A percentile compares a stretch with the other conserved stretches of the same genome.
phyloP scores from a whole-genome alignment of 2,329 filamentous ascomycete genomes.

The Hortaea werneckii region DNA sequence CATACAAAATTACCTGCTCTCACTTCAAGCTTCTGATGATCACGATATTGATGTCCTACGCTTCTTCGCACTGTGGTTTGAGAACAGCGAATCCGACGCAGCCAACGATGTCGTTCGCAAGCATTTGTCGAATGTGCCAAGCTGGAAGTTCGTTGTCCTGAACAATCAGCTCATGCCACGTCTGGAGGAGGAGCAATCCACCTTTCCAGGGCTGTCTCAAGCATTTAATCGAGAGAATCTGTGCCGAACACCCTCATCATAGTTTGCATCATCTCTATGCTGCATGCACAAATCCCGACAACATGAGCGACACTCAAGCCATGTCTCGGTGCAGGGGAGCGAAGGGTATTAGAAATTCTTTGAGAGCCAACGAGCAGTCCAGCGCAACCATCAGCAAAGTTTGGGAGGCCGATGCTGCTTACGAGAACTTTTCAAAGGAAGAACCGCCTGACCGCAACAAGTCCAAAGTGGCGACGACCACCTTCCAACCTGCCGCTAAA shows the following conservation, averaged over 20 bases:
- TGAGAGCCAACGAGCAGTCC: slow-evolving; percentile 45
- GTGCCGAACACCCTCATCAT: slow-evolving; percentile 87
- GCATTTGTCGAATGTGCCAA: slow-evolving; percentile 65
- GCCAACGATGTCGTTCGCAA: slow-evolving; percentile 69
- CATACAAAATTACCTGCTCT: slow-evolving; percentile 84
- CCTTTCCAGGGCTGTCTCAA: slow-evolving; percentile 75
- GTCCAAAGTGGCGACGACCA: slow-evolving; percentile 47
- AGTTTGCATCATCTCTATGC: slow-evolving; percentile 96
- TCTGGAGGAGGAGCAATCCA: slow-evolving; percentile 56
- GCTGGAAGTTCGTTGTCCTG: slow-evolving; percentile 79
- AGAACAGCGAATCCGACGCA: slow-evolving; percentile 63
- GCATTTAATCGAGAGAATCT: slow-evolving; percentile 69
- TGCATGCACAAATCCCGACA: slow-evolving; percentile 47
- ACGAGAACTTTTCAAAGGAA: slow-evolving; percentile 54
- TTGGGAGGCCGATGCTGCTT: slow-evolving; percentile 61
- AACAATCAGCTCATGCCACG: slow-evolving; percentile 98
- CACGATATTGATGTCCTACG: slow-evolving; percentile 84
- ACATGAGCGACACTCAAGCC: slow-evolving; percentile 60
- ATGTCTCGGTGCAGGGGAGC: slow-evolving; percentile 66
- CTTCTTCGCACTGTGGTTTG: slow-evolving; percentile 90
- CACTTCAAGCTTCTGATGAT: slow-evolving; percentile 73
- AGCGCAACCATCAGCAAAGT: slow-evolving; percentile 58
- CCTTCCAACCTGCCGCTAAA: slow-evolving; percentile 51
- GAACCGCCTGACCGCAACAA: slow-evolving; percentile 3
- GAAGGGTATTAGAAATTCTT: slow-evolving; percentile 51